Conservation (phyloP, 2,329 filamentous ascomycete genomes). For the Arthrobotrys entomopaga region DNA sequence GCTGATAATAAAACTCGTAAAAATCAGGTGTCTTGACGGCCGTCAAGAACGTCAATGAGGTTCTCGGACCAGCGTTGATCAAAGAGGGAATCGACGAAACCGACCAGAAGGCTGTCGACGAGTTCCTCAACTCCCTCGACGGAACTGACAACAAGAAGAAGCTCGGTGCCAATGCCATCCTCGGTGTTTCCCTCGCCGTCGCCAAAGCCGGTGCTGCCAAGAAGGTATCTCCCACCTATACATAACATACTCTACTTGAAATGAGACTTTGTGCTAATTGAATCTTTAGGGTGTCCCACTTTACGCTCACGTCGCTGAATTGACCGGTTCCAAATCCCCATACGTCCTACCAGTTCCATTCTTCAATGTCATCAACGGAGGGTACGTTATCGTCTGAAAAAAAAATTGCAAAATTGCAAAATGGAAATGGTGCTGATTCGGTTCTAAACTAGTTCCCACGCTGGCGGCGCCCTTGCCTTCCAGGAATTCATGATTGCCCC, state of each 20-base stretch:
- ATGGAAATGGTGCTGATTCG: neutral
- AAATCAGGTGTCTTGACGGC: constrained; percentile 76
- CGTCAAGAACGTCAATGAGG: constrained; percentile 83
- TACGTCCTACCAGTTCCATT: constrained; percentile 90
- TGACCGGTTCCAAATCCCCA: constrained; percentile 89
- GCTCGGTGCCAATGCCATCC: constrained; percentile 87
- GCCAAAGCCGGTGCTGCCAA: constrained; percentile 90
- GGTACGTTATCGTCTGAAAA: constrained; percentile 54
- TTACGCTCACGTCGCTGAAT: constrained; percentile 86
- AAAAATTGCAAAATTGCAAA: no score
- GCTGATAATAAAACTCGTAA: no score
- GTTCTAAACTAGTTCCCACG: constrained; percentile 77
- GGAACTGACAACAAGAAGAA: constrained; percentile 87
- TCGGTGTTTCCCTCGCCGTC: constrained; percentile 83
- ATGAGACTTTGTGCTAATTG: neutral
- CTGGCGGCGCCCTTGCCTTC: constrained; percentile 93
- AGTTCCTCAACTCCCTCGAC: constrained; percentile 86
- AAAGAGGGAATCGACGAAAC: constrained; percentile 84
- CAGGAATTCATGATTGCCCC: constrained; percentile 97
- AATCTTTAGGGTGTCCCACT: constrained; percentile 75
- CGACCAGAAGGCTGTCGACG: constrained; percentile 84
- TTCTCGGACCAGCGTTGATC: constrained; percentile 83
- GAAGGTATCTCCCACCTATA: constrained; percentile 68
- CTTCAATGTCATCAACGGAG: constrained; percentile 91
- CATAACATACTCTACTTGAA: neutral